Conservation (phyloP, 306 rosid genomes). For the Oxytropis ochrocephala region DNA sequence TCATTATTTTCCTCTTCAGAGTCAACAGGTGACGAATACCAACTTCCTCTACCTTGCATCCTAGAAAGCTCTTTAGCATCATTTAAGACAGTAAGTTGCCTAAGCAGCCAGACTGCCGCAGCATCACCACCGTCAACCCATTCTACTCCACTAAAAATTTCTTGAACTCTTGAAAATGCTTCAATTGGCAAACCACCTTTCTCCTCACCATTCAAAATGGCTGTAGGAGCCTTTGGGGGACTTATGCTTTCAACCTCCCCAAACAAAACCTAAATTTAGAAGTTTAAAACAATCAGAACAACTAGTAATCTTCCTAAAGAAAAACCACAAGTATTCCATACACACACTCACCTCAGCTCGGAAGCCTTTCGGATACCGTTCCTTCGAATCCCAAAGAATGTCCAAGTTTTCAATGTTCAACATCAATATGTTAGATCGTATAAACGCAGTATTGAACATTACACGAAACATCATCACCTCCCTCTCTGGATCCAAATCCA, state of each 20-base stretch:
- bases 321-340: not conserved
- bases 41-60: conserved; percentile 66
- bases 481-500: conserved; percentile 84
- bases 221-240: conserved; percentile 67
- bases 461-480: conserved; percentile 98
- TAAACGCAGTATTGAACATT: conserved; percentile 91
- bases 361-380: conserved; percentile 81
- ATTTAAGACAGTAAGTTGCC: conserved; percentile 66
- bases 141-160: conserved; percentile 82
- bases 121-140: conserved; percentile 87
- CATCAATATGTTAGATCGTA: conserved; percentile 89
- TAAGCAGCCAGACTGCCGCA: conserved; percentile 91
- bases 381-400: conserved; percentile 94
- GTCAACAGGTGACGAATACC: conserved; percentile 77
- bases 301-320: not conserved
- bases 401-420: conserved; percentile 81
- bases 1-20: conserved; percentile 90
- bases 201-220: conserved; percentile 86
- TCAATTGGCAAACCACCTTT: conserved; percentile 95
- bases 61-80: conserved; percentile 80
- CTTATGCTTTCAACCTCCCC: conserved; percentile 85
- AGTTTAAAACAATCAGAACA: conserved; percentile 25
- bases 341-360: conserved; percentile 73
- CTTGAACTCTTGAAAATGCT: conserved; percentile 97
- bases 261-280: conserved; percentile 69